Evolutionary conservation across 345 rosid species (phyloP).

Genomic region (Gynandropsis gynandra): DNA sequence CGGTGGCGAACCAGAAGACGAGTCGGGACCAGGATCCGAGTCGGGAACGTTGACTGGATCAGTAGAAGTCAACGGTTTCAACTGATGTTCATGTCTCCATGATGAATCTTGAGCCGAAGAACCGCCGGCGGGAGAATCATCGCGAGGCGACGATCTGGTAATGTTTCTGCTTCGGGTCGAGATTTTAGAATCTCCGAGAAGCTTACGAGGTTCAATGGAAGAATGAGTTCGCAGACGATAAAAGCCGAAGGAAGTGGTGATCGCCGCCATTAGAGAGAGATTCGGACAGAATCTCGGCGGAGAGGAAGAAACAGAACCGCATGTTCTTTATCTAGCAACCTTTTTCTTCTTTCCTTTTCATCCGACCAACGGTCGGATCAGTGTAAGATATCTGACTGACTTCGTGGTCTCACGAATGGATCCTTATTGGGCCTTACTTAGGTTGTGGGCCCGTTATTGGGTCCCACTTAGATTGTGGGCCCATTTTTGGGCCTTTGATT

Average conservation of each 20-base stretch:
- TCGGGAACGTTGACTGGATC: conserved; percentile 15
- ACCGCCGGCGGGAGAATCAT: conserved; percentile 17
- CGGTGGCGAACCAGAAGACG: background rate
- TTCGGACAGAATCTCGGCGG: conserved; percentile 20
- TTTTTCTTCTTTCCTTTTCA: background rate
- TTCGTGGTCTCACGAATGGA: too few species aligned
- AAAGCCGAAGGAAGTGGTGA: conserved; percentile 29
- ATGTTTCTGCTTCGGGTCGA: conserved; percentile 22
- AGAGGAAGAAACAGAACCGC: conserved; percentile 22
- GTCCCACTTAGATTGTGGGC: too few species aligned
- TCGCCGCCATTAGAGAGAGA: conserved; percentile 33
- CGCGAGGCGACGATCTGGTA: conserved; percentile 30
- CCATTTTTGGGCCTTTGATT: too few species aligned
- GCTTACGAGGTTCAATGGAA: background rate
- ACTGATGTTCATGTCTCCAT: background rate
- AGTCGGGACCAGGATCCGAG: conserved; percentile 22
- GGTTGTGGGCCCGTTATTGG: too few species aligned
- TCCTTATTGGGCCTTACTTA: too few species aligned
- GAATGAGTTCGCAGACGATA: conserved; percentile 19
- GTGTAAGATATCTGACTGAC: too few species aligned
- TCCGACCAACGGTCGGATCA: background rate
- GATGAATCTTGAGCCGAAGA: conserved; percentile 28
- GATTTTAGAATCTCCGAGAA: conserved; percentile 17
- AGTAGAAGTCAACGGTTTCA: conserved; percentile 8
- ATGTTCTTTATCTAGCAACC: conserved; percentile 13